A percentile compares a stretch with the other conserved stretches of the same genome.
Conservation (phyloP, 2,329 filamentous ascomycete species). For the Colletotrichum eleusines region DNA sequence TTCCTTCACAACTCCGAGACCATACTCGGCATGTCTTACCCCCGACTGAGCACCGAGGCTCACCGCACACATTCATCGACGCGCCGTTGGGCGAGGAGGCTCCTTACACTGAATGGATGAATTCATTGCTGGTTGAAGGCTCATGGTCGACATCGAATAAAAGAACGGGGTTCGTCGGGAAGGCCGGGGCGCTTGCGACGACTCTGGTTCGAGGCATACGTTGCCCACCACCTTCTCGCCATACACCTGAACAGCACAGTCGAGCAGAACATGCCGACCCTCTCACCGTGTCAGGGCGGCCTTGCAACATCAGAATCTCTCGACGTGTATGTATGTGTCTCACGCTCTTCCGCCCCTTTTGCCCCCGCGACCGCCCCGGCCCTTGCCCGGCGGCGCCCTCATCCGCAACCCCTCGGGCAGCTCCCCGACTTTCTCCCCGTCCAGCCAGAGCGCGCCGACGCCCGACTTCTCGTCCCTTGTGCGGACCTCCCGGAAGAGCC, state of each 20-base stretch:
- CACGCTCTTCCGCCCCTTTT: conserved; percentile 46
- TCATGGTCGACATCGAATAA: not conserved
- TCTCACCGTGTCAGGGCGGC: not conserved
- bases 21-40: not conserved
- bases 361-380: conserved; percentile 54
- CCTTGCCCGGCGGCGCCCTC: conserved; percentile 62
- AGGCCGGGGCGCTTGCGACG: too few species aligned
- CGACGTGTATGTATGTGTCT: not conserved
- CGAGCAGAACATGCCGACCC: not conserved
- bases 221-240: not conserved
- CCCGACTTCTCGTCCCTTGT: conserved; percentile 59
- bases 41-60: not conserved
- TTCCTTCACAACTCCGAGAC: not conserved
- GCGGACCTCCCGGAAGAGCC: conserved; percentile 77
- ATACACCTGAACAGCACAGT: not conserved
- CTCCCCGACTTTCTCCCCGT: conserved; percentile 75
- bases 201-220: not conserved
- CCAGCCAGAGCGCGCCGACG: conserved; percentile 76
- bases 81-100: not conserved
- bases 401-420: conserved; percentile 71
- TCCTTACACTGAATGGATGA: not conserved
- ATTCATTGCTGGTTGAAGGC: not conserved
- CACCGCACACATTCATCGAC: not conserved
- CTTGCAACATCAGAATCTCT: not conserved
- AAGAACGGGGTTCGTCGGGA: not conserved